Conservation (phyloP, 371 early-diverging fungal species). For the Mortierella sp. region DNA sequence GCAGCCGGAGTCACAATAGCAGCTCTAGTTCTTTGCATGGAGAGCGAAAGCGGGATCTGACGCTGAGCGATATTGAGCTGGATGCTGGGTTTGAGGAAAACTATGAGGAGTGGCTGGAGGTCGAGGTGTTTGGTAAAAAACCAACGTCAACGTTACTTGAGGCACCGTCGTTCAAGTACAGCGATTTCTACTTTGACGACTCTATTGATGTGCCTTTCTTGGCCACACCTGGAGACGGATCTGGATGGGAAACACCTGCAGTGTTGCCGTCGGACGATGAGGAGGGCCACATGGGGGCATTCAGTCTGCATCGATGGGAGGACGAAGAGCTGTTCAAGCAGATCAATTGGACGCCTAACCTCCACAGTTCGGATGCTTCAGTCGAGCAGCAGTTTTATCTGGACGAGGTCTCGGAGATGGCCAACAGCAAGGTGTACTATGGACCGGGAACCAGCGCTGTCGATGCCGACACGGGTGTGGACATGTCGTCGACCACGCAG, state of each 20-base stretch:
- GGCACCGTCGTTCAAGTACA: conserved; percentile 37
- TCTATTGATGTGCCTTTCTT: conserved; percentile 34
- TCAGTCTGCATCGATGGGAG: conserved; percentile 41
- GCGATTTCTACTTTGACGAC: conserved; percentile 50
- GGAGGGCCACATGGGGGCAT: conserved; percentile 15
- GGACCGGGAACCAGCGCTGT: conserved; percentile 30
- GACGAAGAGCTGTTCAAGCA: conserved; percentile 48
- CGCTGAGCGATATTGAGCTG: conserved; percentile 52
- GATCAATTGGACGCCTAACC: conserved; percentile 45
- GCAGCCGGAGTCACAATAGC: conserved; percentile 24
- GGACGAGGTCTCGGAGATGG: conserved; percentile 34
- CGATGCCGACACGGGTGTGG: conserved; percentile 43
- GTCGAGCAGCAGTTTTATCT: conserved; percentile 48
- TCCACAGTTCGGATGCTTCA: conserved; percentile 38
- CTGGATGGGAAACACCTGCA: conserved; percentile 56
- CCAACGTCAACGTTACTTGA: conserved; percentile 15
- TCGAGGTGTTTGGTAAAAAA: conserved; percentile 65
- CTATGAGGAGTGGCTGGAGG: conserved; percentile 78
- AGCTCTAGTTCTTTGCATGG: conserved; percentile 10
- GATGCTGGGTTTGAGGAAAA: conserved; percentile 67
- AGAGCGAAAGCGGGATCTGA: conserved; percentile 37
- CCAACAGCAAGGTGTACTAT: conserved; percentile 21
- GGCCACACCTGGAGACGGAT: conserved; percentile 26
- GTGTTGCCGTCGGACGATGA: conserved; percentile 56
- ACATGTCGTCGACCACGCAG: conserved; percentile 17